Conservation (phyloP, 768 basidiomycete genomes). For the Termitomyces sp. region DNA sequence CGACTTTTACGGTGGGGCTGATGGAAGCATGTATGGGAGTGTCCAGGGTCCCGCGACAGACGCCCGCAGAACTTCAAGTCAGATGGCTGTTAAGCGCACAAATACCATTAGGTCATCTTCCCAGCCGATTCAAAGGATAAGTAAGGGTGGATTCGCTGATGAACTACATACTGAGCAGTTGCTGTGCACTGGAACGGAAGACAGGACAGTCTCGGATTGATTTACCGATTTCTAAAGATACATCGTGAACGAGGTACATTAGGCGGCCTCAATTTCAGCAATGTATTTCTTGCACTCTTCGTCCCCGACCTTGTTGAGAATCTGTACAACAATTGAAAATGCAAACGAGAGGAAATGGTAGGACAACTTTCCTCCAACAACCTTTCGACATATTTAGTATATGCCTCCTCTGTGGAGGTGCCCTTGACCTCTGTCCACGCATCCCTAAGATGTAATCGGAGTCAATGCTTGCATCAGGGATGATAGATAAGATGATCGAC, state of each 20-base stretch:
- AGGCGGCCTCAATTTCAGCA: constrained; percentile 56
- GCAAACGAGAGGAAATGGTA: not conserved
- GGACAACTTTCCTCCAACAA: constrained; percentile 56
- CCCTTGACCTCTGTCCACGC: constrained; percentile 83
- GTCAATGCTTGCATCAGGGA: not conserved
- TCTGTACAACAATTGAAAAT: constrained; percentile 30
- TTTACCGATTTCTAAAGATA: not conserved
- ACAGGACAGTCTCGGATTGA: not conserved
- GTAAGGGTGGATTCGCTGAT: not conserved
- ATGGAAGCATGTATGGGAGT: constrained; percentile 2
- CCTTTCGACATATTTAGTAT: constrained; percentile 68
- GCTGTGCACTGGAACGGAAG: constrained; percentile 1
- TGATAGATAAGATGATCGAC: constrained; percentile 32
- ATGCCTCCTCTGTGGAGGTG: constrained; percentile 66
- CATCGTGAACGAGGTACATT: constrained; percentile 4
- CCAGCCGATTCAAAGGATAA: not conserved
- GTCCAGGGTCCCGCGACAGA: constrained; percentile 9
- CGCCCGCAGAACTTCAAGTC: constrained; percentile 1
- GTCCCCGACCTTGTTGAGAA: constrained; percentile 50
- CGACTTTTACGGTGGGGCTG: constrained; percentile 6
- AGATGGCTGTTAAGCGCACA: constrained; percentile 8
- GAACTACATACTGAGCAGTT: not conserved
- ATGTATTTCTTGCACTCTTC: constrained; percentile 54
- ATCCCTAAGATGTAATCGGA: constrained; percentile 49
- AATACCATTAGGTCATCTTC: not conserved